These are phyloP conservation scores for Amanita pseudoporphyria DNA, from an alignment of 768 basidiomycete genomes.

Conservation along the genomic window DNA sequence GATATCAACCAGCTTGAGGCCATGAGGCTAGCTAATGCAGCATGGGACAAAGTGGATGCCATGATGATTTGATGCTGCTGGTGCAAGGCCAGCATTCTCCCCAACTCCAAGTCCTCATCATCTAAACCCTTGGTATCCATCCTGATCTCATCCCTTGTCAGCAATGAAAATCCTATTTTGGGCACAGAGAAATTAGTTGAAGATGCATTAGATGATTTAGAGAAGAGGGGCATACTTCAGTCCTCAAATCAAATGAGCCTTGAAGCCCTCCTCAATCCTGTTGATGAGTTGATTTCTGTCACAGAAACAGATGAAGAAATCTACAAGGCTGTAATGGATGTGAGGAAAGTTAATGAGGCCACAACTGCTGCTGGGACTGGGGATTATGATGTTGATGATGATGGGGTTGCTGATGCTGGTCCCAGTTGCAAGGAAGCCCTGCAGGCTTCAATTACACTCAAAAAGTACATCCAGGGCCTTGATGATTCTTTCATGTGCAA, in stretches of 20 bases:
- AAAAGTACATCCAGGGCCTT: background rate
- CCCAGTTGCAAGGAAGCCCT: background rate
- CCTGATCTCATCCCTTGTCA: background rate
- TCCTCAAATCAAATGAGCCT: background rate
- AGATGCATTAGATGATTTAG: background rate
- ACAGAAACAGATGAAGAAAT: background rate
- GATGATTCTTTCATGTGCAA: background rate
- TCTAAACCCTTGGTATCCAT: background rate
- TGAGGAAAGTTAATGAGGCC: background rate
- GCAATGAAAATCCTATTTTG: no score
- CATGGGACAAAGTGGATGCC: slow-evolving; percentile 16
- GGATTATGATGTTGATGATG: no score
- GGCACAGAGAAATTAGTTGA: background rate
- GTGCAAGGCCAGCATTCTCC: background rate
- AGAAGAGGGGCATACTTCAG: background rate
- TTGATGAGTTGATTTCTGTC: no score
- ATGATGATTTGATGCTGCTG: background rate
- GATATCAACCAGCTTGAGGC: slow-evolving; percentile 28
- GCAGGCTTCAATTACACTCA: background rate
- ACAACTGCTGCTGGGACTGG: no score
- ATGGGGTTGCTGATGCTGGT: background rate
- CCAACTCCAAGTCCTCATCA: background rate
- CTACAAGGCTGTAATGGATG: background rate
- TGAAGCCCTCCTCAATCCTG: background rate
- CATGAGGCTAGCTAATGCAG: slow-evolving; percentile 23